Conservation (phyloP, 2,329 filamentous ascomycete genomes). For the Trichoderma sp. region DNA sequence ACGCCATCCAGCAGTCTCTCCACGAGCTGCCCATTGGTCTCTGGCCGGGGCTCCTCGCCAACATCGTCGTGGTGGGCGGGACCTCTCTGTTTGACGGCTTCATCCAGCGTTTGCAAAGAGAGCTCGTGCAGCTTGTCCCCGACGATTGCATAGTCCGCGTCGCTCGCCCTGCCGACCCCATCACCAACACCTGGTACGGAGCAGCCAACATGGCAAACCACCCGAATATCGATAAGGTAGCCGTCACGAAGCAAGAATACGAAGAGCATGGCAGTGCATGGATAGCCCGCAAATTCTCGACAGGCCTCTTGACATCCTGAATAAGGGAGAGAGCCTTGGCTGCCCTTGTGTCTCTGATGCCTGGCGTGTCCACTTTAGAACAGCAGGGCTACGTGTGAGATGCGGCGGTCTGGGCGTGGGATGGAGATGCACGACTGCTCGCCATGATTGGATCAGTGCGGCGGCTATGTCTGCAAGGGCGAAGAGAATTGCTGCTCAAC, state of each 20-base stretch:
- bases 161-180: slow-evolving; percentile 65
- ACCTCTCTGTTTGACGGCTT: slow-evolving; percentile 79
- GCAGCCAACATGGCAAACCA: slow-evolving; percentile 74
- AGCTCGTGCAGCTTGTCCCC: slow-evolving; percentile 68
- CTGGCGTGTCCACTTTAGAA: background rate
- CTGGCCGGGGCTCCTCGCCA: slow-evolving; percentile 79
- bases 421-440: background rate
- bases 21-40: slow-evolving; percentile 73
- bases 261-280: slow-evolving; percentile 77
- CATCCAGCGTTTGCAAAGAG: slow-evolving; percentile 70
- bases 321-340: background rate
- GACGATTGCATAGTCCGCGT: slow-evolving; percentile 77
- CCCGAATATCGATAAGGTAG: slow-evolving; percentile 61
- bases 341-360: background rate
- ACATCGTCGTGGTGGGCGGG: slow-evolving; percentile 85
- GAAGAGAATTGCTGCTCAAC: background rate
- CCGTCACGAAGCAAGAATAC: slow-evolving; percentile 87
- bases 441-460: background rate
- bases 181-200: slow-evolving; percentile 81
- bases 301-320: slow-evolving; percentile 12
- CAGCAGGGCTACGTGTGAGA: background rate
- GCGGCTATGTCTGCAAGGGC: background rate
- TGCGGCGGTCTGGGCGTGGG: background rate
- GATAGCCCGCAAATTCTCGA: slow-evolving; percentile 68
- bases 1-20: slow-evolving; percentile 78